Evolutionary conservation across 257 asterid genomes (phyloP), one percentile per base, ranked within the genome.

Genomic region (Rehmannia glutinosa): DNA sequence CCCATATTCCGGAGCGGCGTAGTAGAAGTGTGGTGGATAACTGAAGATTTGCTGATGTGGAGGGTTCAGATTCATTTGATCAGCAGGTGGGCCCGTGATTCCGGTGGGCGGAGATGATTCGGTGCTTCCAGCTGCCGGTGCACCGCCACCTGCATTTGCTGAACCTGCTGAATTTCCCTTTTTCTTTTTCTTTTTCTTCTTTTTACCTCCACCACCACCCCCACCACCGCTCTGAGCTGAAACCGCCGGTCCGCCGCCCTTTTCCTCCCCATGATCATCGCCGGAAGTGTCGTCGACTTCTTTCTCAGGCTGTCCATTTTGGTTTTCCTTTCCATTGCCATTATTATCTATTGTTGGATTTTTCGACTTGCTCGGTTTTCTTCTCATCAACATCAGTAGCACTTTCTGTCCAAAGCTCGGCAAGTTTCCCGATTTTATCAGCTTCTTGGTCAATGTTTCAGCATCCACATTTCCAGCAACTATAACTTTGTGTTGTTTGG

Each of bases 391-490:
- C n/a, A n/a, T n/a, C n/a, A n/a, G n/a, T n/a, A 1, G 72, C 16
- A 59, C 64, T 45, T 33, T 78, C 83, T 3, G 77, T 54, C 95
- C 86, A 87, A 25, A 83, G 73, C 73, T 79, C 85, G 1, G 92
- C 87, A 1, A 41, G 79, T 68, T 87, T 87, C 58, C 91, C 0
- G 84, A 74, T 63, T 80, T 83, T 1, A 69, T 46, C 45, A 87
- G 81, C 75, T 87, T 87, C 81, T 77, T 87, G 73, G 80, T 73
- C 83, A 87, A 54, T 20, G 73, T 60, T 19, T 81, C 86, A 6
- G 82, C 78, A n/a, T 85, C 90, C 50, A 85, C 80, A 66, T 81
- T 79, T 21, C 90, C 95, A 2, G 83, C 70, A 3, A 85, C 88
- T 6, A 55, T 72, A 63, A 84, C 92, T 67, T 64, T 83, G 74